Evolutionary conservation across 345 rosid genomes (phyloP).

Genomic region (Aquilaria sinensis): DNA sequence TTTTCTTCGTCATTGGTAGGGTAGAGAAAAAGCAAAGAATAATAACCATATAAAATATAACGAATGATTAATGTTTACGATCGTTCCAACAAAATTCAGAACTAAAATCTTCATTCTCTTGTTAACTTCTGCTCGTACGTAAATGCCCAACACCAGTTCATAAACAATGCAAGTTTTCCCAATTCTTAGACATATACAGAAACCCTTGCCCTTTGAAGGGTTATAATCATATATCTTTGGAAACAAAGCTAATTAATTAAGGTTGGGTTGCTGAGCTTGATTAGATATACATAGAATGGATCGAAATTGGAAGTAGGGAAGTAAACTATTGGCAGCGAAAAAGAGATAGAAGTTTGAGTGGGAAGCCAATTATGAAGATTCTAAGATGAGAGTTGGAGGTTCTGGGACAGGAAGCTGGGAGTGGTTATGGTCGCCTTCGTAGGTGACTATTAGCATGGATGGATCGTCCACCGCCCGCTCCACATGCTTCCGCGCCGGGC

Average conservation of each 20-base stretch:
- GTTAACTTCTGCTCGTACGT: too few species aligned
- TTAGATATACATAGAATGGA: conserved; percentile 1
- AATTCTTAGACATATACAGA: too few species aligned
- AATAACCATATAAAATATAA: too few species aligned
- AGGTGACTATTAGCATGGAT: conserved; percentile 73
- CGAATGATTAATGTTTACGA: too few species aligned
- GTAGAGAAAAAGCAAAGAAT: background rate
- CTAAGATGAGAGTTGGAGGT: conserved; percentile 60
- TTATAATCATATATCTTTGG: too few species aligned
- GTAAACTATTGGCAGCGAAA: conserved; percentile 13
- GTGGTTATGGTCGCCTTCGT: conserved; percentile 94
- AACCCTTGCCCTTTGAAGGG: too few species aligned
- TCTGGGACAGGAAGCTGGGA: conserved; percentile 48
- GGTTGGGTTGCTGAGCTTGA: background rate
- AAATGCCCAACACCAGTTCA: too few species aligned
- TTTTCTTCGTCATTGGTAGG: background rate
- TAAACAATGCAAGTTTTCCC: too few species aligned
- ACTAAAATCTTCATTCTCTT: too few species aligned
- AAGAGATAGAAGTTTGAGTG: conserved; percentile 3
- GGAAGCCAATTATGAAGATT: conserved; percentile 53
- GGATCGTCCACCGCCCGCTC: conserved; percentile 90
- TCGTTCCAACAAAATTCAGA: too few species aligned
- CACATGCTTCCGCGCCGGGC: conserved; percentile 96
- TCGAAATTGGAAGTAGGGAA: conserved; percentile 1
- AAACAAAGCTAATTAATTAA: too few species aligned